These are phyloP conservation scores for Collybiopsis luxurians DNA, from an alignment of 768 basidiomycete species.

Conservation along the genomic window DNA sequence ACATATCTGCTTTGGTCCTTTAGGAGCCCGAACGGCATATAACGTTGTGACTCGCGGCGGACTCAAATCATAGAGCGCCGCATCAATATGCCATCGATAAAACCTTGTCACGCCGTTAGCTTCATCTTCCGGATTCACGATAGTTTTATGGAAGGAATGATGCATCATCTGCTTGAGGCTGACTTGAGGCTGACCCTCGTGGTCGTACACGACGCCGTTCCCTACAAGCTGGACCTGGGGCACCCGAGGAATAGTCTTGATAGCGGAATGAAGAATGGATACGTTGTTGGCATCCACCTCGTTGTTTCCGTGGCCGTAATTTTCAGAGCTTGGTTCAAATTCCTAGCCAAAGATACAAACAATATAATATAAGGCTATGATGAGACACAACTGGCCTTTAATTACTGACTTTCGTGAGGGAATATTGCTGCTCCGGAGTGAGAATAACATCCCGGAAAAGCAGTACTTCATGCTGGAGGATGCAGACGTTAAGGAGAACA, in stretches of 20 bases:
- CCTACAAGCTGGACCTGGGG: conserved; percentile 55
- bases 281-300: conserved; percentile 47
- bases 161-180: conserved; percentile 57
- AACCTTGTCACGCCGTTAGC: conserved; percentile 46
- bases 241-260: conserved; percentile 50
- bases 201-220: conserved; percentile 47
- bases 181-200: conserved; percentile 50
- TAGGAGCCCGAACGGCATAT: conserved; percentile 48
- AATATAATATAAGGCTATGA: too few species aligned
- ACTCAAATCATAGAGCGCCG: conserved; percentile 43
- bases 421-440: conserved; percentile 52
- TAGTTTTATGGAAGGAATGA: conserved; percentile 54
- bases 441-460: conserved; percentile 54
- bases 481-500: neutral
- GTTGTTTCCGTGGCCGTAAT: conserved; percentile 57
- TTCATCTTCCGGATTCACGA: conserved; percentile 47
- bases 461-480: conserved; percentile 46
- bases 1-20: conserved; percentile 47
- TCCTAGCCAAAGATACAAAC: conserved; percentile 36
- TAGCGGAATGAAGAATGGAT: conserved; percentile 56
- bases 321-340: conserved; percentile 45
- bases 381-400: too few species aligned
- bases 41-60: conserved; percentile 55
- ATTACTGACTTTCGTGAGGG: conserved; percentile 49
- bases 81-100: conserved; percentile 64